phyloP scores from a whole-genome alignment of 108 stramenopile genomes.

The Conticribra weissflogii region DNA sequence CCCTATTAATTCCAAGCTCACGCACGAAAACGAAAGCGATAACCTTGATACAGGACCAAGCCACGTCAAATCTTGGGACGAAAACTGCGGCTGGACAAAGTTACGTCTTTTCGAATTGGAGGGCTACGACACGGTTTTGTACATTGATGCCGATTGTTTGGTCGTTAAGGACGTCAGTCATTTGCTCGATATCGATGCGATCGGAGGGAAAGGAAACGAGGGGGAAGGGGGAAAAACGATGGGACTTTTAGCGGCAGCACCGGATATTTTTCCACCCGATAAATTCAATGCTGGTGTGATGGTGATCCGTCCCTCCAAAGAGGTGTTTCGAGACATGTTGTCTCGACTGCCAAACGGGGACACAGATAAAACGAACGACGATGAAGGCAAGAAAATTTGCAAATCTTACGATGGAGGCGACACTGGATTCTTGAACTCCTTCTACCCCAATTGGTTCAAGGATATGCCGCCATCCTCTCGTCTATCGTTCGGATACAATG shows the following conservation, averaged over 20 bases:
- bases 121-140: conserved; percentile 75
- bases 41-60: conserved; percentile 5
- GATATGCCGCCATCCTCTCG: conserved; percentile 62
- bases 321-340: conserved; percentile 56
- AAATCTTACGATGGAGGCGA: conserved; percentile 85
- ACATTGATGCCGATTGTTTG: conserved; percentile 83
- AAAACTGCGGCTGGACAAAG: conserved; percentile 63
- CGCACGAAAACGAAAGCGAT: conserved; percentile 13
- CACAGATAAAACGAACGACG: conserved; percentile 5
- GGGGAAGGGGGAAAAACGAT: conserved; percentile 45
- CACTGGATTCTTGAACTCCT: conserved; percentile 89
- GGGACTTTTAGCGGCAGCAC: conserved; percentile 84
- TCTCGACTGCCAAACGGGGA: conserved; percentile 13
- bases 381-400: conserved; percentile 11
- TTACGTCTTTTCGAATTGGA: conserved; percentile 60
- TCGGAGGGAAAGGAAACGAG: background rate
- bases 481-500: conserved; percentile 81
- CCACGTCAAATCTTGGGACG: conserved; percentile 42
- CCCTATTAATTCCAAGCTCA: conserved; percentile 10
- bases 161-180: conserved; percentile 64
- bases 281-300: conserved; percentile 92
- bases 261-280: conserved; percentile 86
- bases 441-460: conserved; percentile 74
- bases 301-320: conserved; percentile 72
- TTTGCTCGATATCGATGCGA: conserved; percentile 55